Base-by-base conservation (phyloP, 1,139 yeast genomes). In the Taphrina pruni region DNA sequence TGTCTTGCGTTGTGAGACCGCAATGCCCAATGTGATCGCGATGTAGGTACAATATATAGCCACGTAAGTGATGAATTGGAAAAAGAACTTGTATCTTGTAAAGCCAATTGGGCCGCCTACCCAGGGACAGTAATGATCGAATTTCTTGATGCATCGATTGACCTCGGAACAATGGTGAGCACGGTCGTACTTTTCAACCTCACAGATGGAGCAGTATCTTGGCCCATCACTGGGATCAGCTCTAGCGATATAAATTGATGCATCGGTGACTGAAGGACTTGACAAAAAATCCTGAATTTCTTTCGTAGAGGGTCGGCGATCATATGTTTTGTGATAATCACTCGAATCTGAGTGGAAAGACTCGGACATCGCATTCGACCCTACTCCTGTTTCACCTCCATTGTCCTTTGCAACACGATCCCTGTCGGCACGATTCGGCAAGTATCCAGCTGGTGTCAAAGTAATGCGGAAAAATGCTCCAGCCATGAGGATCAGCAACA, bases 61-160 rank as follows among this genome's bases (percentile, higher is more conserved):
- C 1, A 86, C 79, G 74, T 88, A 86, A 4, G 83, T 65, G 57
- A 91, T 78, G 75, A 88, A 88, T 76, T 91, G 97, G 12, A 91
- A 75, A 76, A 91, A 93, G 75, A 82, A 84, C 78, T 90, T 88
- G 75, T 88, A 88, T 77, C 93, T 93, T 55, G 81, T 81, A 77
- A 83, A 88, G 0, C 99, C 99, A 72, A 94, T 86, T 73, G 97
- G 90, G 5, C 85, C 82, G 9, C 94, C 87, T 73, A 94, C 88
- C 97, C 97, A 93, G 0, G 96, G 96, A 77, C 99, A 94, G 78
- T 90, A 96, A 76, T 94, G 99, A 78, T 81, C 83, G 82, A 81
- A 80, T 54, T 75, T 74, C 4, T 94, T 81, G 0, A 90, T 83
- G 78, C 99, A 94, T 66, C 79, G 79, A 11, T 86, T 83, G 73